Percentiles rank a stretch among this genome's conserved stretches.
phyloP scores from a whole-genome alignment of 306 rosid genomes.

The Benincasa hispida region DNA sequence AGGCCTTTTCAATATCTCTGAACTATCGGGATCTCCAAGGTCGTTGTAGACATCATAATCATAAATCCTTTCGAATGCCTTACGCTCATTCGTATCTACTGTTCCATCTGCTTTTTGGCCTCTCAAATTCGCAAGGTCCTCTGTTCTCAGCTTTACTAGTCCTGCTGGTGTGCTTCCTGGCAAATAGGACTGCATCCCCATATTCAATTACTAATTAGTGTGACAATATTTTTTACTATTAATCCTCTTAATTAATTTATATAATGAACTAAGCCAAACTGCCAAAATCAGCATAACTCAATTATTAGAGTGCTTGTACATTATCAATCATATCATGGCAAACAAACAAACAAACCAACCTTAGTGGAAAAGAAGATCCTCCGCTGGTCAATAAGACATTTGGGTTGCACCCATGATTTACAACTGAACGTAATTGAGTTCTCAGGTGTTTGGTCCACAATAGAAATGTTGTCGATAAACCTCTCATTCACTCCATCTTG shows the following conservation, averaged over 20 bases:
- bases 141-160: constrained; percentile 19
- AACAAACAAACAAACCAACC: too few relatives aligned
- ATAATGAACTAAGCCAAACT: too few relatives aligned
- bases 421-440: background rate
- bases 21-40: constrained; percentile 15
- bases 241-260: too few relatives aligned
- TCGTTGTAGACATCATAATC: constrained; percentile 43
- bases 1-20: background rate
- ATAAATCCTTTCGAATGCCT: constrained; percentile 26
- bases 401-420: constrained; percentile 1
- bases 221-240: too few relatives aligned
- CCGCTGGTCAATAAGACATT: background rate
- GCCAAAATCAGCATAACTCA: too few relatives aligned
- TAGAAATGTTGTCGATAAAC: background rate
- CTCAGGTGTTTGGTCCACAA: background rate
- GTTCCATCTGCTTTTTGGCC: background rate
- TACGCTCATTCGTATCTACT: background rate
- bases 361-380: background rate
- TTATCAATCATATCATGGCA: too few relatives aligned
- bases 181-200: constrained; percentile 15
- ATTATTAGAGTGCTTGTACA: too few relatives aligned
- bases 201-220: too few relatives aligned
- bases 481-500: background rate
- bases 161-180: constrained; percentile 27
- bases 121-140: constrained; percentile 20